These are phyloP conservation scores for Amanita thiersii DNA, from an alignment of 768 basidiomycete genomes.

Conservation along the genomic window DNA sequence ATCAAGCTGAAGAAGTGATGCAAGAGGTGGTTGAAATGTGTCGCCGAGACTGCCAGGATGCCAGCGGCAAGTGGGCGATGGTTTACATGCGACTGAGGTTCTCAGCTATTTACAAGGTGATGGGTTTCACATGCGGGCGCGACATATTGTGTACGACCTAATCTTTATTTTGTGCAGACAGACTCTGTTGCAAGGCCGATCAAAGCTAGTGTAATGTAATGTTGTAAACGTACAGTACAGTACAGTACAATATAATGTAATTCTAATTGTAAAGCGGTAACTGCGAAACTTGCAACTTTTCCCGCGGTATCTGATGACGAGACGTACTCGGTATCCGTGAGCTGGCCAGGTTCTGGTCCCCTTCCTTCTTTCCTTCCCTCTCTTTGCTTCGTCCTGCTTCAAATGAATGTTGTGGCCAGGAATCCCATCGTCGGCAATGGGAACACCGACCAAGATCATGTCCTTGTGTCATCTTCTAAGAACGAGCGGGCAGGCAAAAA, in stretches of 20 bases:
- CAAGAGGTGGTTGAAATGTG: conserved; percentile 52
- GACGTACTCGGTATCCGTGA: not conserved
- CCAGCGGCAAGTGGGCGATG: conserved; percentile 55
- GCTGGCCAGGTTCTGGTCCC: not conserved
- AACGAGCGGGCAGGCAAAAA: not conserved
- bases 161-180: not conserved
- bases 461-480: not conserved
- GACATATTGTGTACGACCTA: too few relatives aligned
- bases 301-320: not conserved
- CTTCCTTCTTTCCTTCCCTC: not conserved
- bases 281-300: too few relatives aligned
- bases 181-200: not conserved
- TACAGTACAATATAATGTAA: too few relatives aligned
- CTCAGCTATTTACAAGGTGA: conserved; percentile 34
- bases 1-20: conserved; percentile 52
- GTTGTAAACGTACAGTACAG: not conserved
- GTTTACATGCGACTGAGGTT: conserved; percentile 71
- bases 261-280: too few relatives aligned
- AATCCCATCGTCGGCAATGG: conserved; percentile 2
- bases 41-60: conserved; percentile 47
- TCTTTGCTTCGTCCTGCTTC: not conserved
- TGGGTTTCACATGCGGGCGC: not conserved
- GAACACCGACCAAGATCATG: not conserved
- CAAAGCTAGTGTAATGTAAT: not conserved
- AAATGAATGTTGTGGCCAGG: not conserved